These are phyloP conservation scores for Hyaloraphidium curvatum DNA, from an alignment of 192 early-diverging fungal species.

Conservation along the genomic window DNA sequence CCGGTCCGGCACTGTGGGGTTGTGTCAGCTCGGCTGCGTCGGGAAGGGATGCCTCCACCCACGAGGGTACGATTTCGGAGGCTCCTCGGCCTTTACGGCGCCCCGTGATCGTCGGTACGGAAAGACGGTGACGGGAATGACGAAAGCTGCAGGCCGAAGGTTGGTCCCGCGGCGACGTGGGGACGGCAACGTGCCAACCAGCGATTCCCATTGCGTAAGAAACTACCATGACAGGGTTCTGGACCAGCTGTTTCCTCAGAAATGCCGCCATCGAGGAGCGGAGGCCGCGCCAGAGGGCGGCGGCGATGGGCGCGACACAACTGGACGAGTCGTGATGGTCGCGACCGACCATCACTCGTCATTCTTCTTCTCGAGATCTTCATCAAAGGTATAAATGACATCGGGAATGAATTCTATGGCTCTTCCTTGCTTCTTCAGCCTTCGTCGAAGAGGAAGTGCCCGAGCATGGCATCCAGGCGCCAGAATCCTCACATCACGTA, in stretches of 20 bases:
- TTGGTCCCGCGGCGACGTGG: not conserved
- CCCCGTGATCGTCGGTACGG: not conserved
- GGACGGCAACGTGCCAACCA: not conserved
- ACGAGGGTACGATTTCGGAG: slow-evolving; percentile 1
- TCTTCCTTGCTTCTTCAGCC: too few relatives aligned
- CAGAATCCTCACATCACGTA: too few relatives aligned
- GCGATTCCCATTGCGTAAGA: not conserved
- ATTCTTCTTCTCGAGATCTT: too few relatives aligned
- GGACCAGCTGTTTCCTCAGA: not conserved
- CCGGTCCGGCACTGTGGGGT: not conserved
- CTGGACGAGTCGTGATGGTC: too few relatives aligned
- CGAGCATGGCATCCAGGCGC: too few relatives aligned
- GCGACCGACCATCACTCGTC: too few relatives aligned
- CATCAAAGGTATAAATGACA: too few relatives aligned
- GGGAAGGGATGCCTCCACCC: not conserved
- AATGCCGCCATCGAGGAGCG: not conserved
- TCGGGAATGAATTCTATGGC: too few relatives aligned
- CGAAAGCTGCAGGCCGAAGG: not conserved
- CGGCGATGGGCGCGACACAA: too few relatives aligned
- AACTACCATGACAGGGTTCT: not conserved
- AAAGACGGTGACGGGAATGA: not conserved
- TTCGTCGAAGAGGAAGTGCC: too few relatives aligned
- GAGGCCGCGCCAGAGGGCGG: too few relatives aligned
- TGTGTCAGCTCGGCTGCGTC: not conserved
- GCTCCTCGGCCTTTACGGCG: not conserved